phyloP scores from a whole-genome alignment of 2,329 filamentous ascomycete genomes.

The Pseudomassariella vexata region DNA sequence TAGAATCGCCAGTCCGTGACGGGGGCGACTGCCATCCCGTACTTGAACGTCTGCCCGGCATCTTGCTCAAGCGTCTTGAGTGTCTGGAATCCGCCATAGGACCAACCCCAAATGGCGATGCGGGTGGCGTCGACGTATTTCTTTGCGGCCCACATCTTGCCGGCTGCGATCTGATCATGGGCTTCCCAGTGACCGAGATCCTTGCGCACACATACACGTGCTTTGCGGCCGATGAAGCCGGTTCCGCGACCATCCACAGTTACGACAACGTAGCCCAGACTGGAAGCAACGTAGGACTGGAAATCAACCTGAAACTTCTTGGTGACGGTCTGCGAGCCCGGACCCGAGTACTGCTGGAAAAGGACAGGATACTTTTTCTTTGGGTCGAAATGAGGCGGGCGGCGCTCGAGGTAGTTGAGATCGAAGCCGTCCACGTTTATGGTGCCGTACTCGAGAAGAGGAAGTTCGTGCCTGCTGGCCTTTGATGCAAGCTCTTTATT shows the following conservation, averaged over 20 bases:
- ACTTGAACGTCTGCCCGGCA: conserved; percentile 82
- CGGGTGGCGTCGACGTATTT: conserved; percentile 75
- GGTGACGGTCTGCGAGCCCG: conserved; percentile 82
- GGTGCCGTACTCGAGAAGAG: conserved; percentile 75
- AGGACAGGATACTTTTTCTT: conserved; percentile 87
- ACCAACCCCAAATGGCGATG: conserved; percentile 98
- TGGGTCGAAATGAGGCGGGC: conserved; percentile 80
- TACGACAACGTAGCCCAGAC: conserved; percentile 85
- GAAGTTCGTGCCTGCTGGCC: conserved; percentile 73
- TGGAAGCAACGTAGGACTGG: conserved; percentile 80
- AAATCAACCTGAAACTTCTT: conserved; percentile 83
- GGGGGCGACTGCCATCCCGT: conserved; percentile 96
- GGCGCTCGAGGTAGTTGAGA: conserved; percentile 71
- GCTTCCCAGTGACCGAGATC: conserved; percentile 83
- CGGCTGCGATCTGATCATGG: conserved; percentile 84
- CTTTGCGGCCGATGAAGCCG: conserved; percentile 79
- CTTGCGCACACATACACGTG: conserved; percentile 75
- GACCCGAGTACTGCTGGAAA: conserved; percentile 92
- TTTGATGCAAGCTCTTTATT: conserved; percentile 66
- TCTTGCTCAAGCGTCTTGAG: conserved; percentile 93
- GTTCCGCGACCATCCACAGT: conserved; percentile 93
- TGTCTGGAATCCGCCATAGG: conserved; percentile 91
- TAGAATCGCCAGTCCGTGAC: conserved; percentile 99
- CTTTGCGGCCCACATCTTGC: conserved; percentile 75
- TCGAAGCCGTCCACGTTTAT: conserved; percentile 77